A percentile compares a stretch with the other conserved stretches of the same genome.
These are phyloP conservation scores for Euphorbia celastroides DNA, from an alignment of 441 rosid genomes.

Conservation along the genomic window DNA sequence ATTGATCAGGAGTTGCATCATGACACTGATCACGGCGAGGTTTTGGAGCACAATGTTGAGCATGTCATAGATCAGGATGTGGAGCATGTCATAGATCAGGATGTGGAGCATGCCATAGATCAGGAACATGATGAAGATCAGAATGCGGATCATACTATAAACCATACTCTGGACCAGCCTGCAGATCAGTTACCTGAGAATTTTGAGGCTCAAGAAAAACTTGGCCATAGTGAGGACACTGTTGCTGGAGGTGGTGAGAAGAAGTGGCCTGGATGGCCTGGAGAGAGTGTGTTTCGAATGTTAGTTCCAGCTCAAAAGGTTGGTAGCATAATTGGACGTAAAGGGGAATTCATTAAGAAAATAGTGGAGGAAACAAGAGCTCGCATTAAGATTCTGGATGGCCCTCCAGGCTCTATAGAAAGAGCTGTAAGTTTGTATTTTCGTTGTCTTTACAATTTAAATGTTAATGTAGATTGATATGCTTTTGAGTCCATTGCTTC, in stretches of 20 bases:
- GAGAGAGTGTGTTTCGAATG: conserved; percentile 97
- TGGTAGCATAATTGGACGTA: conserved; percentile 96
- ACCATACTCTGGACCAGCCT: conserved; percentile 24
- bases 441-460: conserved; percentile 12
- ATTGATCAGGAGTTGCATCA: conserved; percentile 30
- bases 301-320: conserved; percentile 97
- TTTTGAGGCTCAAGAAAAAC: conserved; percentile 32
- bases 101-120: not conserved
- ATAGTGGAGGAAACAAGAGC: conserved; percentile 98
- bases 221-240: conserved; percentile 35
- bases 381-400: conserved; percentile 93
- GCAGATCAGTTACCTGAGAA: conserved; percentile 35
- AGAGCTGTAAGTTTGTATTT: conserved; percentile 80
- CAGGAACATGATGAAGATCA: conserved; percentile 26
- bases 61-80: conserved; percentile 27
- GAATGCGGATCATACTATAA: conserved; percentile 23
- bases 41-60: conserved; percentile 27
- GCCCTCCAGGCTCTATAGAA: conserved; percentile 97
- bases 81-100: conserved; percentile 13
- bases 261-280: conserved; percentile 99
- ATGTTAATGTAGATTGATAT: not conserved
- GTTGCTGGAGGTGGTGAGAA: conserved; percentile 57
- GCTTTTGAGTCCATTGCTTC: no score
- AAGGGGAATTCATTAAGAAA: conserved; percentile 95
- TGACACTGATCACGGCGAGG: conserved; percentile 6